Conservation (phyloP, 2,329 filamentous ascomycete genomes). For the Microdochium nivale region DNA sequence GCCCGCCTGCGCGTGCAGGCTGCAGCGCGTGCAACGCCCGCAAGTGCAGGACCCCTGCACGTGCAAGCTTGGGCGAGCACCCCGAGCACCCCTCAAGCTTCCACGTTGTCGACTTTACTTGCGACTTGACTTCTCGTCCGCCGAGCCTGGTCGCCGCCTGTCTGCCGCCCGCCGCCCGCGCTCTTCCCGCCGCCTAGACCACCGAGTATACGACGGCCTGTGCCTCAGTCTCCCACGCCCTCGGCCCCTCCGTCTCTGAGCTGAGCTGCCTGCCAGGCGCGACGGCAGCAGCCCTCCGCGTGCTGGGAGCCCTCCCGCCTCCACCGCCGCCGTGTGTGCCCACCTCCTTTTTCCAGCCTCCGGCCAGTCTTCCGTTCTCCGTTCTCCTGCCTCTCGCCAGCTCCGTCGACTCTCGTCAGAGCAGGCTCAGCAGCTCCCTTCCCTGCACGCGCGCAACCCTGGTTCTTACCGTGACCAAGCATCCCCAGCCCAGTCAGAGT, state of each 20-base stretch:
- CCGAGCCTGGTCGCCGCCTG: not conserved
- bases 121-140: not conserved
- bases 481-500: not conserved
- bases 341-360: not conserved
- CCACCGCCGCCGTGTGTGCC: not conserved
- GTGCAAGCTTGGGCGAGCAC: no score
- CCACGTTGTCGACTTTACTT: not conserved
- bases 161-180: not conserved
- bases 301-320: not conserved
- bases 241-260: not conserved
- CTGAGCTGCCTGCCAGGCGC: not conserved
- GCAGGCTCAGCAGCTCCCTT: not conserved
- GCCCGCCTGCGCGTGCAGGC: not conserved
- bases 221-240: not conserved
- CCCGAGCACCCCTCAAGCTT: not conserved
- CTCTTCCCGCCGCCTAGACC: not conserved
- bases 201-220: not conserved
- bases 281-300: not conserved
- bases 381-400: not conserved
- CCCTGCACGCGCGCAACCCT: not conserved
- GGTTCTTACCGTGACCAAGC: not conserved
- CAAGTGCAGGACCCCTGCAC: not conserved
- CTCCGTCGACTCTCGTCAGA: not conserved
- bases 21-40: not conserved
- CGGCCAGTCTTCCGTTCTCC: not conserved